Evolutionary conservation across 1,284 basidiomycete species (phyloP).

Genomic region (Cystobasidium sp.): DNA sequence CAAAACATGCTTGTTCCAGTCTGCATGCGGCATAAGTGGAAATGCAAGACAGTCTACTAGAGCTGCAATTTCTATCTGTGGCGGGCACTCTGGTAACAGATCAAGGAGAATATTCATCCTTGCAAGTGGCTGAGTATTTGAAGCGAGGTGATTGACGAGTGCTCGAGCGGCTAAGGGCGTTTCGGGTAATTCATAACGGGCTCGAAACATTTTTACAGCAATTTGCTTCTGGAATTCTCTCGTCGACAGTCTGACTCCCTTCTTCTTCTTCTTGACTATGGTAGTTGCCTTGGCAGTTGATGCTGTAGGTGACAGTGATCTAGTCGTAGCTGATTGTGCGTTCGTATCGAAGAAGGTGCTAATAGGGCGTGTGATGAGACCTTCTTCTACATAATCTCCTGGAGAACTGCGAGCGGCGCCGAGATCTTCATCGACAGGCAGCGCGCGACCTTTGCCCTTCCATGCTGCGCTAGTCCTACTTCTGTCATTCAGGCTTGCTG

Average conservation of each 20-base stretch:
- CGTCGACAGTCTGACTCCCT: no score
- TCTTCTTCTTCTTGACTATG: no score
- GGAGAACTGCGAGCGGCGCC: not conserved
- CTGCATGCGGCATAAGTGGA: not conserved
- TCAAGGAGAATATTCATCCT: not conserved
- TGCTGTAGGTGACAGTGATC: not conserved
- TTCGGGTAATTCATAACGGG: no score
- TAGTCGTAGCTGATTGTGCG: not conserved
- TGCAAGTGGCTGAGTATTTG: not conserved
- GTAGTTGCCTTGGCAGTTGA: slow-evolving; percentile 8
- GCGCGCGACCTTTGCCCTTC: slow-evolving; percentile 24
- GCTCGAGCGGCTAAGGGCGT: no score
- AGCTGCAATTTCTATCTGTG: not conserved
- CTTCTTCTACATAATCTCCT: slow-evolving; percentile 23
- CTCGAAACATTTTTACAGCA: no score
- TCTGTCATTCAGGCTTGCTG: not conserved
- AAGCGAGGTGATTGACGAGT: not conserved
- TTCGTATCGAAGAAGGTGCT: slow-evolving; percentile 13
- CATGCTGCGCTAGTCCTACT: not conserved
- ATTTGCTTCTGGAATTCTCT: no score
- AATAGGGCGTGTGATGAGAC: slow-evolving; percentile 2
- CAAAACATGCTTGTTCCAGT: not conserved
- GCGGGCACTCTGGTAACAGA: not conserved
- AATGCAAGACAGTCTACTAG: slow-evolving; percentile 4
- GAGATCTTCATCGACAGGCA: not conserved